phyloP scores from a whole-genome alignment of 148 eudicot genomes.

The Pharnaceum exiguum region DNA sequence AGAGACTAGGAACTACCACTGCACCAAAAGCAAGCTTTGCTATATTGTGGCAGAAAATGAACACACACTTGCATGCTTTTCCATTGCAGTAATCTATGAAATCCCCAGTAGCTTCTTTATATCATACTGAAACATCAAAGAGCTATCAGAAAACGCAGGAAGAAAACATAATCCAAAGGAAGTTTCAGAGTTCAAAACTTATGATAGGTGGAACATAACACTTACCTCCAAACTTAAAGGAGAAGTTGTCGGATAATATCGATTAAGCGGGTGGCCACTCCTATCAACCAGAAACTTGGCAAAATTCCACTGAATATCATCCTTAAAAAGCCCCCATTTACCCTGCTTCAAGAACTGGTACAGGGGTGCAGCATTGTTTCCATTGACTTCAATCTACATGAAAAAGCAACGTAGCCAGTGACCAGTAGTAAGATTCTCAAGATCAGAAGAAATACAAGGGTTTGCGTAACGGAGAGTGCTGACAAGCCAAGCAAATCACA shows the following conservation, averaged over 20 bases:
- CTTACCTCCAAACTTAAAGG: conserved; percentile 69
- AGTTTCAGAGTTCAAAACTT: background rate
- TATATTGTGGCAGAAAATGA: background rate
- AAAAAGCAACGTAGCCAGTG: background rate
- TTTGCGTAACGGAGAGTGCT: background rate
- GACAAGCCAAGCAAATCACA: background rate
- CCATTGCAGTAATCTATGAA: conserved; percentile 3
- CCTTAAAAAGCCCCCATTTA: conserved; percentile 62
- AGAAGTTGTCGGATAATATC: conserved; percentile 72
- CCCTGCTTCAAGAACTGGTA: conserved; percentile 58
- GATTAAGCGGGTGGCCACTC: conserved; percentile 46
- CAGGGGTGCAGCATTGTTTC: conserved; percentile 48
- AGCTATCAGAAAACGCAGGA: background rate
- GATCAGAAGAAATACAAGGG: background rate
- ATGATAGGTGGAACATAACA: background rate
- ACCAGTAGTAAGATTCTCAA: background rate
- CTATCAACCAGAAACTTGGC: conserved; percentile 64
- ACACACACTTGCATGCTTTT: background rate
- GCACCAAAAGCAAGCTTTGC: background rate
- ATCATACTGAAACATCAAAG: conserved; percentile 49
- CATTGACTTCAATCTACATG: conserved; percentile 60
- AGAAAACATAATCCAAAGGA: background rate
- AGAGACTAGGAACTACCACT: no score
- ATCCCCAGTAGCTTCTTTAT: conserved; percentile 47
- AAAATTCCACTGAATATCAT: conserved; percentile 76